phyloP scores from a whole-genome alignment of 257 asterid genomes.

The Penstemon eatonii region DNA sequence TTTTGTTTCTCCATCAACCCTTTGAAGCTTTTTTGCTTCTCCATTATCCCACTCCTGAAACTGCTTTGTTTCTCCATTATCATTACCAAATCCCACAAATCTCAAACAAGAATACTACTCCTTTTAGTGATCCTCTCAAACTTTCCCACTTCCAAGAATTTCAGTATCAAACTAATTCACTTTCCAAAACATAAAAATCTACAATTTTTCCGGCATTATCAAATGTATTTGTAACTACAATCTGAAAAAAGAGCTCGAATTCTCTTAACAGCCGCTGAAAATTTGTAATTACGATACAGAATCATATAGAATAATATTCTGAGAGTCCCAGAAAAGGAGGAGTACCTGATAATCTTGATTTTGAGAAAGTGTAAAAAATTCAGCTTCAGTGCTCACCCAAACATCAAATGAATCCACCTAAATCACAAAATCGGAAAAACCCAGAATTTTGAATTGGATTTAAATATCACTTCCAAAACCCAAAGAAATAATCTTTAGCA shows the following conservation, averaged over 20 bases:
- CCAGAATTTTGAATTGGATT: conserved; percentile 27
- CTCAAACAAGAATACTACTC: conserved; percentile 3
- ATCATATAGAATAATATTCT: conserved; percentile 15
- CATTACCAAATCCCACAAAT: conserved; percentile 26
- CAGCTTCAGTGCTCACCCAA: conserved; percentile 24
- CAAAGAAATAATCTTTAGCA: conserved; percentile 29
- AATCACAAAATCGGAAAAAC: conserved; percentile 21
- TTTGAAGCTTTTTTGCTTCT: conserved; percentile 82
- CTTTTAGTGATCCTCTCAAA: conserved; percentile 1
- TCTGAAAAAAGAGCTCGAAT: neutral
- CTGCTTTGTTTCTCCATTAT: conserved; percentile 69
- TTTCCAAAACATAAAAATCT: conserved; percentile 27
- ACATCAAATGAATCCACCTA: conserved; percentile 20
- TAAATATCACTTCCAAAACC: conserved; percentile 13
- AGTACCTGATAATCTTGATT: conserved; percentile 31
- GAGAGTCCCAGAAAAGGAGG: conserved; percentile 9
- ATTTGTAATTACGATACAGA: conserved; percentile 5
- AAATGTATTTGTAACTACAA: conserved; percentile 18
- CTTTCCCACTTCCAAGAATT: conserved; percentile 23
- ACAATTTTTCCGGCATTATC: conserved; percentile 36
- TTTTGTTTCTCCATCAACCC: conserved; percentile 96
- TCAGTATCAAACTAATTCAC: conserved; percentile 20
- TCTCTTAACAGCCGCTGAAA: neutral
- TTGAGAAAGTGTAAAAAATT: conserved; percentile 6
- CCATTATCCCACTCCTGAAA: conserved; percentile 54